Percentiles rank a stretch among this genome's conserved stretches.
Conservation (phyloP, 352 stramenopile genomes). For the Elongisporangium undulatum region DNA sequence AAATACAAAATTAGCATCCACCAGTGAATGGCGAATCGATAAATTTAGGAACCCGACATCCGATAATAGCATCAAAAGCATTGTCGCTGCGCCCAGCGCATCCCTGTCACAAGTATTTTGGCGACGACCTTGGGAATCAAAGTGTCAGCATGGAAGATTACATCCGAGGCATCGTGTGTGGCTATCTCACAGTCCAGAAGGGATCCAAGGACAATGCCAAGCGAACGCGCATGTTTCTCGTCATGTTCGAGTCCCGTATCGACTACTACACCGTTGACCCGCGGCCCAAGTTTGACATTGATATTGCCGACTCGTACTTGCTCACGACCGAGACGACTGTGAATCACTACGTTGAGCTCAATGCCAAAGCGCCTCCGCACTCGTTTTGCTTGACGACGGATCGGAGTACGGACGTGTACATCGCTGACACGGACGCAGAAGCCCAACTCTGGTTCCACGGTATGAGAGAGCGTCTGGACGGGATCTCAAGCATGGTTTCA, state of each 20-base stretch:
- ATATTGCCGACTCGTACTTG: constrained; percentile 49
- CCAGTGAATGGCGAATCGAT: not conserved
- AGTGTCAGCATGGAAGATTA: constrained; percentile 54
- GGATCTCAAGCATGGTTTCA: constrained; percentile 42
- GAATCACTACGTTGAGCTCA: constrained; percentile 61
- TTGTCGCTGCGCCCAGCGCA: not conserved
- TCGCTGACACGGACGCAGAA: constrained; percentile 44
- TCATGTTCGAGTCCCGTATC: constrained; percentile 71
- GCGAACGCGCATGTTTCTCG: constrained; percentile 56
- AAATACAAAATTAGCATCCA: not conserved
- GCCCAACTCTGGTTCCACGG: constrained; percentile 42
- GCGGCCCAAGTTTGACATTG: constrained; percentile 49
- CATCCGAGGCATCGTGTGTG: constrained; percentile 62
- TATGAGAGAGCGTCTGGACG: constrained; percentile 44
- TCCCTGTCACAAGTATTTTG: not conserved
- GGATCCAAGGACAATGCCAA: constrained; percentile 41
- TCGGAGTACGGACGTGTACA: constrained; percentile 52
- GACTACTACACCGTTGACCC: constrained; percentile 68
- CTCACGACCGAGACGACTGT: constrained; percentile 38
- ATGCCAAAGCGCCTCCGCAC: constrained; percentile 39
- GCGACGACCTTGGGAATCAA: not conserved
- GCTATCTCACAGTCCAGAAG: constrained; percentile 58
- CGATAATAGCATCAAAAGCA: not conserved
- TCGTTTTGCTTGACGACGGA: constrained; percentile 66
- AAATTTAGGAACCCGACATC: not conserved